Evolutionary conservation across 345 rosid species (phyloP).

Genomic region (Mercurialis annua): DNA sequence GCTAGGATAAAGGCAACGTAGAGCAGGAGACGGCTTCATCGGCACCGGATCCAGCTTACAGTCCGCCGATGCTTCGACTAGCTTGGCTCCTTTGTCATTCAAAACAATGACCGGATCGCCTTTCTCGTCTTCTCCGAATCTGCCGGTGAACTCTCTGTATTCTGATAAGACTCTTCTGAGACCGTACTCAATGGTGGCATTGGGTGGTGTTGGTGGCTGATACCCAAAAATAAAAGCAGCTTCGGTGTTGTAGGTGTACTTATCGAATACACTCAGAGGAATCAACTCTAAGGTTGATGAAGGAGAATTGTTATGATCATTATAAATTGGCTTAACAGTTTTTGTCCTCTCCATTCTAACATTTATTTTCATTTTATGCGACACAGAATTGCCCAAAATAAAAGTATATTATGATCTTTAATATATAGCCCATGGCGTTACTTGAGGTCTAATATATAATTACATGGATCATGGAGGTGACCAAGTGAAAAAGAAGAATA

Average conservation of each 20-base stretch:
- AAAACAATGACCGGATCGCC: conserved; percentile 28
- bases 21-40: conserved; percentile 22
- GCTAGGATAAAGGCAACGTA: conserved; percentile 26
- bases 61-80: conserved; percentile 19
- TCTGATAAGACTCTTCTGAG: conserved; percentile 12
- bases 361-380: too few relatives aligned
- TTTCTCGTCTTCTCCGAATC: conserved; percentile 24
- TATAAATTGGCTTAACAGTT: conserved; percentile 22
- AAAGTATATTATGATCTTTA: too few relatives aligned
- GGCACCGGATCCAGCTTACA: conserved; percentile 21
- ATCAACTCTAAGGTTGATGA: neutral
- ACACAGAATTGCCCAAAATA: too few relatives aligned
- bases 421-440: too few relatives aligned
- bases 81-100: conserved; percentile 29
- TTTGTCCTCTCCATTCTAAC: conserved; percentile 13
- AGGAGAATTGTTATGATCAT: conserved; percentile 7
- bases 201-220: neutral
- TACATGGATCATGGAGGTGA: too few relatives aligned
- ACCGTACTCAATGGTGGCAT: neutral
- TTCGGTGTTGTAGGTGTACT: conserved; percentile 24
- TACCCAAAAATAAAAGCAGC: neutral
- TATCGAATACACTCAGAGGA: conserved; percentile 6
- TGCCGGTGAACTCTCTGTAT: conserved; percentile 4
- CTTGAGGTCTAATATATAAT: too few relatives aligned
- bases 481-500: too few relatives aligned